These are phyloP conservation scores for Didymella arachidicola DNA, from an alignment of 2,329 filamentous ascomycete species.

Conservation along the genomic window DNA sequence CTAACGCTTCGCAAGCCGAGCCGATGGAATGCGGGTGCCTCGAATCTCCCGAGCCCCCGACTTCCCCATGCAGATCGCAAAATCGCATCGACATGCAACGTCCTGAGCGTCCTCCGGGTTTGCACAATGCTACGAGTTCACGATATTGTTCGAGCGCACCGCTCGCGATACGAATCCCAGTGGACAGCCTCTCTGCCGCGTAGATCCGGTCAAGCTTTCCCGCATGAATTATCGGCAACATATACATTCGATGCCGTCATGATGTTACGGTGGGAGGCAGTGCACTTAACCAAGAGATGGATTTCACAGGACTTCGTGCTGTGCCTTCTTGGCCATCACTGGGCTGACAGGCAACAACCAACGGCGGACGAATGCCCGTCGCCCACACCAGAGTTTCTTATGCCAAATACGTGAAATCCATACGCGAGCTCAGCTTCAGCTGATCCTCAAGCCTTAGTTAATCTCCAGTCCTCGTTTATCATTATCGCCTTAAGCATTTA, in stretches of 20 bases:
- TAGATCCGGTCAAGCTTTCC: not conserved
- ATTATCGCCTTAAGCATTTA: no score
- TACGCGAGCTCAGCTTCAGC: no score
- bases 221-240: not conserved
- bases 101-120: not conserved
- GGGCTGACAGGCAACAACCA: no score
- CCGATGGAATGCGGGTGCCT: slow-evolving; percentile 4
- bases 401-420: no score
- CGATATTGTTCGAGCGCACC: not conserved
- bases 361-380: no score
- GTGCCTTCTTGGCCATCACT: not conserved
- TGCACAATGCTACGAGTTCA: not conserved
- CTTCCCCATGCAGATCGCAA: slow-evolving; percentile 1
- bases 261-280: not conserved
- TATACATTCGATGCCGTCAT: not conserved
- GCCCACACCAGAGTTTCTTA: no score
- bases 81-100: not conserved
- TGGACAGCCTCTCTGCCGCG: no score
- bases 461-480: no score
- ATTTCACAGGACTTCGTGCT: not conserved
- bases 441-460: no score
- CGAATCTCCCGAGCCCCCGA: not conserved
- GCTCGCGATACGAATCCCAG: not conserved
- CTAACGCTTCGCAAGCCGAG: slow-evolving; percentile 4
- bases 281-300: not conserved